Base-by-base conservation (phyloP, 345 rosid genomes). In the Rubroshorea leprosula region DNA sequence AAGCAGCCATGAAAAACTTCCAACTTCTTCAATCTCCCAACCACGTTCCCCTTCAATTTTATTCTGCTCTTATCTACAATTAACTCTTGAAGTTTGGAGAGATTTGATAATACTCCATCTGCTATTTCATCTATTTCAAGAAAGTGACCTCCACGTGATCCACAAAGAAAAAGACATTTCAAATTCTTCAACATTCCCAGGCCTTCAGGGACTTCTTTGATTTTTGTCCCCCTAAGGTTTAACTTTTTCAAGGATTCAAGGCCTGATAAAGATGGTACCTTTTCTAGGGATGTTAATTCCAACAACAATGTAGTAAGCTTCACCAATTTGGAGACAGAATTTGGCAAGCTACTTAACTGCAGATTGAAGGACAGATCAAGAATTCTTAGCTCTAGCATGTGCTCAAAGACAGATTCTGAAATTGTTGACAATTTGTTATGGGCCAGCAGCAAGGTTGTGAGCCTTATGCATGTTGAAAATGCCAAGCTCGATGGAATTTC, bases 391-490 rank as follows among this genome's bases (percentile, higher is more conserved):
- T 23, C 46, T 23, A 24, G 45, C 63, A 45, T 9, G 12, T 35
- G 3, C 41, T 35, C 41, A 35, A 35, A 35, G 41, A 35, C 7
- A 35, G 41, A 1, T 35, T 56, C 49, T 13, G 49, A 31, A 56
- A 56, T 16, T 17, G 16, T 26, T 3, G 0, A 6, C 29, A 56
- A 39, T 0, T 24, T 4, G 8, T 25, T 19, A 0, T 0, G 15
- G 6, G 18, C 4, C 1, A 72, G 35, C 22, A 63, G 20, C 17
- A 67, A 51, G 27, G 72, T 63, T 46, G 63, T 45, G 19, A 72
- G 62, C 1, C 7, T 20, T 22, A 16, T 26, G 16, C 29, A 43
- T n/a, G 15, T 15, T 0, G 19, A 3, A 20, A 43, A 31, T 5
- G 7, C 0, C 11, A 50, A 1, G 11, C 19, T 9, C 12, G 2